phyloP scores from a whole-genome alignment of 164 flowering plant species.

The Berberis vulgaris region DNA sequence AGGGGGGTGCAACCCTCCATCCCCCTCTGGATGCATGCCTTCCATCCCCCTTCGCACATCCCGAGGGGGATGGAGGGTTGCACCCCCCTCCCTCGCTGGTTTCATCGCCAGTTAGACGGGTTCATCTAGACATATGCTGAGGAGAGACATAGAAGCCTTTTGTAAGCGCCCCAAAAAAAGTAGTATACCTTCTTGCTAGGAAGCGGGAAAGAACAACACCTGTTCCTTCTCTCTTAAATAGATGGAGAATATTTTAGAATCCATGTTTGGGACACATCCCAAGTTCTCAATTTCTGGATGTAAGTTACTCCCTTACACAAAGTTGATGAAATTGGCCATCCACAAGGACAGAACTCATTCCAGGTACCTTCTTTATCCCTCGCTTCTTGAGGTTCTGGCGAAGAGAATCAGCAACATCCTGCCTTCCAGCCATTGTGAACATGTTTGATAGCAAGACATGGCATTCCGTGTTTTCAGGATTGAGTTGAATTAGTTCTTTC shows the following conservation, averaged over 20 bases:
- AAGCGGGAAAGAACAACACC: slow-evolving; percentile 27
- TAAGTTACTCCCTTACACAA: slow-evolving; percentile 56
- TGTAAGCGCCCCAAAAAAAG: slow-evolving; percentile 47
- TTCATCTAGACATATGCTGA: slow-evolving; percentile 39
- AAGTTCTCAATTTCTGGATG: slow-evolving; percentile 36
- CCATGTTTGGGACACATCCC: slow-evolving; percentile 40
- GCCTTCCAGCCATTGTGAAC: slow-evolving; percentile 41
- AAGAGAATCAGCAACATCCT: slow-evolving; percentile 28
- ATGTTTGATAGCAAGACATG: slow-evolving; percentile 54
- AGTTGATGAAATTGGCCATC: slow-evolving; percentile 39
- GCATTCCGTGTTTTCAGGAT: slow-evolving; percentile 48
- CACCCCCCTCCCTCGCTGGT: too few species aligned
- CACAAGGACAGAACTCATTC: slow-evolving; percentile 50
- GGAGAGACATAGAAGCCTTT: slow-evolving; percentile 28
- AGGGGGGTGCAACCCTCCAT: neutral
- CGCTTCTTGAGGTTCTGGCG: slow-evolving; percentile 26
- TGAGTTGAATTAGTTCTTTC: slow-evolving; percentile 28
- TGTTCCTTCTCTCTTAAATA: slow-evolving; percentile 45
- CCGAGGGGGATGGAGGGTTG: too few species aligned
- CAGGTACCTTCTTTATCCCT: slow-evolving; percentile 50
- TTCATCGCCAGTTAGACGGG: slow-evolving; percentile 7
- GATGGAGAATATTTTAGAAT: slow-evolving; percentile 22
- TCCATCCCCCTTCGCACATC: too few species aligned
- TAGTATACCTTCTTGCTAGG: slow-evolving; percentile 56
- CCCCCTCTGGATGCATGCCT: slow-evolving; percentile 24